These are phyloP conservation scores for Fraxinus cuspidata DNA, from an alignment of 257 asterid genomes.

Conservation along the genomic window DNA sequence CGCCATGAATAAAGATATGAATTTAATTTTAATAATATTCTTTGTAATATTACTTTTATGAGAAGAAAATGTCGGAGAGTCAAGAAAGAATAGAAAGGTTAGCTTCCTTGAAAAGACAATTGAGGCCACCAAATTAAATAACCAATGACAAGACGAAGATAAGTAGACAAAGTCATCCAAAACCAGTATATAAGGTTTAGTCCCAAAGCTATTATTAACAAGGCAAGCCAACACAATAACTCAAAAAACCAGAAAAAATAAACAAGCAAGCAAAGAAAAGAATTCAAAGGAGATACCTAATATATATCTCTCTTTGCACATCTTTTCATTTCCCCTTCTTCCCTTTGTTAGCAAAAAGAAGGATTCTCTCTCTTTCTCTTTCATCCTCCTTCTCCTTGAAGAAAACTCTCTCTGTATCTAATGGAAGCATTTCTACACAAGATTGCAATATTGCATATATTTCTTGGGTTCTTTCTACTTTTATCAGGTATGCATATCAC, in stretches of 20 bases:
- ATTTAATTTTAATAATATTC: neutral
- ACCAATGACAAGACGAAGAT: constrained; percentile 25
- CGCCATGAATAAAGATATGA: neutral
- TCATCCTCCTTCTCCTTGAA: neutral
- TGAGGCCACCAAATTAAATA: constrained; percentile 24
- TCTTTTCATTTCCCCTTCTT: constrained; percentile 41
- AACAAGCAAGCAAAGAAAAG: constrained; percentile 55
- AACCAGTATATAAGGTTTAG: constrained; percentile 15
- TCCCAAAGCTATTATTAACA: constrained; percentile 22
- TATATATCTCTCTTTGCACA: constrained; percentile 35
- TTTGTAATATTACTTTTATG: constrained; percentile 36
- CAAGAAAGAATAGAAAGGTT: constrained; percentile 24
- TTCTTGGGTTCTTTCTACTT: constrained; percentile 20
- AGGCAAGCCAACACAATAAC: constrained; percentile 35
- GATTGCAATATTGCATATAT: constrained; percentile 43
- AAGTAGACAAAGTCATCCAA: constrained; percentile 23
- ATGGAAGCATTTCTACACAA: constrained; percentile 47
- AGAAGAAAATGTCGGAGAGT: constrained; percentile 41
- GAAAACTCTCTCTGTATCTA: constrained; percentile 21
- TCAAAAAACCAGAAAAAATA: constrained; percentile 19
- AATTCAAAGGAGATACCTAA: constrained; percentile 26
- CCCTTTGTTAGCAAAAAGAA: constrained; percentile 26
- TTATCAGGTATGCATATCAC: neutral
- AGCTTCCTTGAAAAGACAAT: constrained; percentile 39
- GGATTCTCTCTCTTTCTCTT: constrained; percentile 6